Base-by-base conservation (phyloP, 306 rosid species). In the Ammopiptanthus mongolicus region DNA sequence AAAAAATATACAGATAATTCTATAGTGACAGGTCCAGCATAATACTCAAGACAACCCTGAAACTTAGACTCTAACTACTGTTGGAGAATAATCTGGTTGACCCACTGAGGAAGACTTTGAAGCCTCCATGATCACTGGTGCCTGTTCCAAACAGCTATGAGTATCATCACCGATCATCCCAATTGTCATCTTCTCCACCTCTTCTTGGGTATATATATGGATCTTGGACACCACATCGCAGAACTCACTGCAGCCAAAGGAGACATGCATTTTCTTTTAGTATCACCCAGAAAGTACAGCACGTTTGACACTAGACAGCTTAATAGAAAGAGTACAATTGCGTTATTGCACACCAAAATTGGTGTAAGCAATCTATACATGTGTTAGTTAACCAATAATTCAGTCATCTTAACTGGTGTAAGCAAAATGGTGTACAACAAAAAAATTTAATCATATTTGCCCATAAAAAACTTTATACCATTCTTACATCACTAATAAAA, bases 71-170 rank as follows among this genome's bases (percentile, higher is more conserved):
- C 97, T 81, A 71, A 84, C 83, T 44, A 73, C 91, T 0, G 93
- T 87, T 11, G 97, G 93, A 74, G 99, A 89, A 79, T 87, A 90
- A 78, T 89, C 97, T 8, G 96, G 96, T 82, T 92, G 93, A 65
- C 97, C 91, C 71, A 96, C 97, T 25, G 99, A 90, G 17, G 98
- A 96, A 22, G 99, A 96, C 79, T 96, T 96, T 0, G 99, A 92
- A 33, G 84, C 86, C 84, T 90, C 97, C 80, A 84, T 88, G 65
- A 78, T 61, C 21, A 86, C 79, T 22, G 93, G 92, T 65, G 92
- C 87, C 73, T 96, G 90, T 39, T 96, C 98, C 83, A 92, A 91
- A 87, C 91, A 84, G 86, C 99, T 96, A 60, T 90, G 88, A 29
- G 93, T 91, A 68, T 96, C 99, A 71, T 96, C 98, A 70, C 86